A percentile compares a stretch with the other conserved stretches of the same genome.
Evolutionary conservation across 1,284 basidiomycete species (phyloP).

Genomic region (Irpex rosettiformis): DNA sequence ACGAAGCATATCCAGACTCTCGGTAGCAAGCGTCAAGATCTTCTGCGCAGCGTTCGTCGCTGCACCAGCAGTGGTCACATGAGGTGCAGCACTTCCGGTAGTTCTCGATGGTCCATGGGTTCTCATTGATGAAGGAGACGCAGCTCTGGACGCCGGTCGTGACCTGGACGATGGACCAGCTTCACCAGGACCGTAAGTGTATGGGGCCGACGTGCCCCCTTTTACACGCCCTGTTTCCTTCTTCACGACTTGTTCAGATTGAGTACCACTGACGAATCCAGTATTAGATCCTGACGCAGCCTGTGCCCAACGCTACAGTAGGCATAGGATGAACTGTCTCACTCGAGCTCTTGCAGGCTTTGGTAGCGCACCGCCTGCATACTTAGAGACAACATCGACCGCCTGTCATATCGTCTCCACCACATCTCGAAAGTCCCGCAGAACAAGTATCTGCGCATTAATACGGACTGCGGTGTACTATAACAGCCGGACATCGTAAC

Average conservation of each 20-base stretch:
- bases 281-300: constrained; percentile 18
- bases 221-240: constrained; percentile 15
- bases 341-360: constrained; percentile 80
- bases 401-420: constrained; percentile 79
- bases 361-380: constrained; percentile 81
- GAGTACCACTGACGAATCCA: neutral
- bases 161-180: constrained; percentile 28
- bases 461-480: constrained; percentile 87
- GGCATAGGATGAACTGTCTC: constrained; percentile 74
- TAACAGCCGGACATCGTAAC: no score
- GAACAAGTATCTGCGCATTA: constrained; percentile 80
- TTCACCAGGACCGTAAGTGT: constrained; percentile 28
- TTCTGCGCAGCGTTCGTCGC: constrained; percentile 74
- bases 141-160: constrained; percentile 30
- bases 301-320: constrained; percentile 78
- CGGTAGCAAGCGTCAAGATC: constrained; percentile 82
- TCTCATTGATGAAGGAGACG: constrained; percentile 23
- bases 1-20: constrained; percentile 89
- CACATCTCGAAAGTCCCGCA: constrained; percentile 60
- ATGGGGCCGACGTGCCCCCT: constrained; percentile 23
- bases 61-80: constrained; percentile 34
- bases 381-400: constrained; percentile 84
- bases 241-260: constrained; percentile 11
- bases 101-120: constrained; percentile 26
- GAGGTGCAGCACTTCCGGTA: constrained; percentile 15